Evolutionary conservation across 495 filamentous ascomycete genomes (phyloP).

Genomic region (Penicillium fimorum): DNA sequence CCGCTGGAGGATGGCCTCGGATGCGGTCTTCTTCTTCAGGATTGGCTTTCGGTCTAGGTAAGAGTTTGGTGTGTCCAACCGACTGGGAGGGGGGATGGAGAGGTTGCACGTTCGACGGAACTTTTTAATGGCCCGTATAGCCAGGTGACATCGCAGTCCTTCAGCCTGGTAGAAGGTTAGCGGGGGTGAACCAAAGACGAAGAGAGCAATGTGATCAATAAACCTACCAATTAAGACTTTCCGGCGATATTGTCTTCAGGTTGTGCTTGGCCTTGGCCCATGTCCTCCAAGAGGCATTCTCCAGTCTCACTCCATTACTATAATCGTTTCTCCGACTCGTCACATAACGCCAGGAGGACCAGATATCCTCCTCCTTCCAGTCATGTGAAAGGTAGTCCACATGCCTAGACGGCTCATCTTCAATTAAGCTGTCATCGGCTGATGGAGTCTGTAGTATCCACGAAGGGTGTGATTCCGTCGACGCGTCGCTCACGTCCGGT

Average conservation of each 20-base stretch:
- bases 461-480: slow-evolving; percentile 18
- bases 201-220: slow-evolving; percentile 7
- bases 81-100: slow-evolving; percentile 55
- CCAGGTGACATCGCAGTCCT: slow-evolving; percentile 98
- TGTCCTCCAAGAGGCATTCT: slow-evolving; percentile 98
- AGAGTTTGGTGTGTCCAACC: slow-evolving; percentile 75
- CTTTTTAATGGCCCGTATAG: slow-evolving; percentile 91
- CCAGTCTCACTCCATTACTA: slow-evolving; percentile 75
- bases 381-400: slow-evolving; percentile 96
- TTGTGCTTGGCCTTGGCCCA: slow-evolving; percentile 90
- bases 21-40: slow-evolving; percentile 93
- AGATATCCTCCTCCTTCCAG: slow-evolving; percentile 97
- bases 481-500: slow-evolving; percentile 22
- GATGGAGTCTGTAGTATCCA: slow-evolving; percentile 40
- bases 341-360: slow-evolving; percentile 95
- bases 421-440: slow-evolving; percentile 80
- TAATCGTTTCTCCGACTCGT: slow-evolving; percentile 73
- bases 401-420: slow-evolving; percentile 78
- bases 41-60: slow-evolving; percentile 89
- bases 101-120: slow-evolving; percentile 41
- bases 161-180: slow-evolving; percentile 64
- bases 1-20: slow-evolving; percentile 89
- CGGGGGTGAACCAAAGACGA: neutral
- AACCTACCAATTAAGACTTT: slow-evolving; percentile 82
- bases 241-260: slow-evolving; percentile 80